A percentile compares a stretch with the other conserved stretches of the same genome.
These are phyloP conservation scores for Polyplosphaeria fusca DNA, from an alignment of 495 filamentous ascomycete genomes.

Conservation along the genomic window DNA sequence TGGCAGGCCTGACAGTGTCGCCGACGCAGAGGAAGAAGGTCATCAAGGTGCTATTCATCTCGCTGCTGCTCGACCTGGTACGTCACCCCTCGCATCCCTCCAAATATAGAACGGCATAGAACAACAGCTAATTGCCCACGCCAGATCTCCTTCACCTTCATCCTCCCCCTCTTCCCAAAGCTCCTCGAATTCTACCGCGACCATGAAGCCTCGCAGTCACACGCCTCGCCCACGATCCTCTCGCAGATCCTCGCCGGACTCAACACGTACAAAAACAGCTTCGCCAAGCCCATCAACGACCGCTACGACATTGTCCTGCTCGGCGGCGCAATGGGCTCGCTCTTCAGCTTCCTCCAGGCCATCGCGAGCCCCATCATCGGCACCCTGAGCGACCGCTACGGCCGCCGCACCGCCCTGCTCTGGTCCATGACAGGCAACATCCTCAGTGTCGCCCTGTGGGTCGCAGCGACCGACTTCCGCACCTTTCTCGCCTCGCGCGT, in stretches of 20 bases:
- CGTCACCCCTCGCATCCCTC: constrained; percentile 10
- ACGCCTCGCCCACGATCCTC: constrained; percentile 58
- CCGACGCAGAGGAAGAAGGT: constrained; percentile 63
- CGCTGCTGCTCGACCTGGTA: constrained; percentile 69
- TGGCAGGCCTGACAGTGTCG: no score
- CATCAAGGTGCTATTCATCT: constrained; percentile 73
- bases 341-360: constrained; percentile 92
- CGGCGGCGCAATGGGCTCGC: constrained; percentile 86
- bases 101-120: no score
- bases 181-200: constrained; percentile 93
- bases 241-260: constrained; percentile 75
- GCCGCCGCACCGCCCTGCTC: constrained; percentile 81
- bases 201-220: constrained; percentile 55
- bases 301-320: constrained; percentile 97
- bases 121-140: background rate
- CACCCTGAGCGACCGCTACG: constrained; percentile 80
- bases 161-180: constrained; percentile 91
- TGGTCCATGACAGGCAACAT: constrained; percentile 96
- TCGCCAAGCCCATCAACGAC: constrained; percentile 88
- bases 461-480: constrained; percentile 85
- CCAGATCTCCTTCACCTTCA: constrained; percentile 91
- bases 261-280: constrained; percentile 92
- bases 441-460: constrained; percentile 87
- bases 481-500: constrained; percentile 91
- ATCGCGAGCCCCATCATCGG: constrained; percentile 91